A percentile compares a stretch with the other conserved stretches of the same genome.
Conservation (phyloP, 225 moss, liverwort and hornwort species). For the Bryoerythrophyllum caledonicum region DNA sequence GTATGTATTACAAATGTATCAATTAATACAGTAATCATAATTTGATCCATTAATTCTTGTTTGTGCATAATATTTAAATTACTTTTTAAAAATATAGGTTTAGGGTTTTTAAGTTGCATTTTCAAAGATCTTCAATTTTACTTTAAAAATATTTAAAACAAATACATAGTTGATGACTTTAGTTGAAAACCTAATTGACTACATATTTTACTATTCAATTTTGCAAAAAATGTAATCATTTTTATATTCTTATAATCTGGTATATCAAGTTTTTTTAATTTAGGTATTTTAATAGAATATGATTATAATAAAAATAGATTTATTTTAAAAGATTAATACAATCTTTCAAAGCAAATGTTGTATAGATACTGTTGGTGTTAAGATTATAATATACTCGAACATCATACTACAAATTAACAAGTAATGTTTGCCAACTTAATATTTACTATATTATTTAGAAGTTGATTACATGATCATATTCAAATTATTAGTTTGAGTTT, state of each 20-base stretch:
- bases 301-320: too few species aligned
- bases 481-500: not conserved
- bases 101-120: not conserved
- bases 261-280: not conserved
- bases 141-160: not conserved
- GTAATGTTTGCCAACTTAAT: not conserved
- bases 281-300: too few species aligned
- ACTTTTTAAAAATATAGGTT: not conserved
- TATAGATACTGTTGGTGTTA: not conserved
- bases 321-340: fast-evolving
- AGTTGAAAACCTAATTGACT: too few species aligned
- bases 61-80: not conserved
- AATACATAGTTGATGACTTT: fast-evolving
- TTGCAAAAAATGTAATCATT: too few species aligned
- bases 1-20: not conserved
- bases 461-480: not conserved
- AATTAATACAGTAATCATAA: not conserved
- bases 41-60: not conserved
- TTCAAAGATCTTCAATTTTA: not conserved
- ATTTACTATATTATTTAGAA: too few species aligned
- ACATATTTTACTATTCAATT: fast-evolving
- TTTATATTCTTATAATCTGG: not conserved
- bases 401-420: not conserved
- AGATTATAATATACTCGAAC: fast-evolving
- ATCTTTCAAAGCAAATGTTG: fast-evolving